Evolutionary conservation across 73 alveolate species (phyloP).

Genomic region (Tetrahymena thermophila): DNA sequence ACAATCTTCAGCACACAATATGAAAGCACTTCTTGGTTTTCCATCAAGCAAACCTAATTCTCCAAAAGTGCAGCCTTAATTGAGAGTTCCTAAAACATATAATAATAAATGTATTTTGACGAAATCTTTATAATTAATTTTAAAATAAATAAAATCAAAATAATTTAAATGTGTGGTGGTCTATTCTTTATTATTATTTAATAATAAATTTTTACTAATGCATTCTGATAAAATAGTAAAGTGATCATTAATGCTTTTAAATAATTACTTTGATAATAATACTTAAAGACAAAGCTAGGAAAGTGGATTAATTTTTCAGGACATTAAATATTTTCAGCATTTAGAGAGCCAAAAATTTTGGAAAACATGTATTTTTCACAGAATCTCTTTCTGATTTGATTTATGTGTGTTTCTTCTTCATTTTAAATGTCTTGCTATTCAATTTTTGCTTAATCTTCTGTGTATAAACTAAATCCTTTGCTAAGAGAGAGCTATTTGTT

Average conservation of each 20-base stretch:
- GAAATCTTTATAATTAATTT: not conserved
- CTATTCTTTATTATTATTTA: too few species aligned
- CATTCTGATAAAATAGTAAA: too few species aligned
- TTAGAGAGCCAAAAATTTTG: not conserved
- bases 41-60: not conserved
- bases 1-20: not conserved
- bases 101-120: not conserved
- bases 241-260: not conserved
- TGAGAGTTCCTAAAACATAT: not conserved
- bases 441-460: not conserved
- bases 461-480: not conserved
- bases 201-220: too few species aligned
- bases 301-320: not conserved
- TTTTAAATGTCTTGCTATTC: not conserved
- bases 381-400: not conserved
- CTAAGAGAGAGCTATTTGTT: not conserved
- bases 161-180: too few species aligned
- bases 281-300: not conserved
- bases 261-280: not conserved
- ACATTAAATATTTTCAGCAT: not conserved
- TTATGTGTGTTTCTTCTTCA: not conserved
- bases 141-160: too few species aligned
- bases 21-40: not conserved
- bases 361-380: not conserved
- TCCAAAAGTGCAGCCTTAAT: not conserved